Evolutionary conservation across 495 filamentous ascomycete genomes (phyloP), one percentile per base, ranked within the genome.

Genomic region (Aspergillus funiculosus): DNA sequence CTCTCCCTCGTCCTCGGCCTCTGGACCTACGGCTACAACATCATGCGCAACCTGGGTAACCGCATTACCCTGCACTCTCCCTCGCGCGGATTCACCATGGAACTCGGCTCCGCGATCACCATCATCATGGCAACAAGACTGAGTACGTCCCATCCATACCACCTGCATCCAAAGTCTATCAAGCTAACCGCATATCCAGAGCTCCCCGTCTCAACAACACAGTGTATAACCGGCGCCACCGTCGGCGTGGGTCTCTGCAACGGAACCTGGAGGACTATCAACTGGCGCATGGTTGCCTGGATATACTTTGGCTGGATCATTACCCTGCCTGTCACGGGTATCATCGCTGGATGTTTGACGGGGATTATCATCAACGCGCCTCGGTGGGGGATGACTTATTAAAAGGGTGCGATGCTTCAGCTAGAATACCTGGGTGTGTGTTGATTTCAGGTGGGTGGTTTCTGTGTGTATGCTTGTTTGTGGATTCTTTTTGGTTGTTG

Each of bases 241-340:
- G 74, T 82, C 46, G 79, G 79, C 35, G 80, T 83, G 24, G 80
- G 76, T 37, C 74, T 82, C 39, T 79, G 75, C 61, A 80, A 76
- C 40, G 75, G 74, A 32, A 72, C 73, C 31, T 68, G 71, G 59
- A 69, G 68, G 30, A 74, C 76, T 18, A 71, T 82, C 44, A 82
- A 82, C 59, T 83, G 73, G 75, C 67, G 71, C 28, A 75, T 76
- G 71, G 66, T 83, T 28, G 69, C 47, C 14, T 77, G 69, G 67
- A 77, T 81, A 52, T 75, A 78, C 50, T 49, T 68, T 8, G 71
- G 74, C 28, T 83, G 79, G 79, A 58, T 82, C 41, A 59, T 79
- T 19, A 82, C 80, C 5, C 60, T 82, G 21, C 79, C 79, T 2
- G 58, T 69, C 19, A 65, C 79, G 2, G 79, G 73, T 28, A 69